phyloP scores from a whole-genome alignment of 2,329 filamentous ascomycete species.

The Truncatella angustata region DNA sequence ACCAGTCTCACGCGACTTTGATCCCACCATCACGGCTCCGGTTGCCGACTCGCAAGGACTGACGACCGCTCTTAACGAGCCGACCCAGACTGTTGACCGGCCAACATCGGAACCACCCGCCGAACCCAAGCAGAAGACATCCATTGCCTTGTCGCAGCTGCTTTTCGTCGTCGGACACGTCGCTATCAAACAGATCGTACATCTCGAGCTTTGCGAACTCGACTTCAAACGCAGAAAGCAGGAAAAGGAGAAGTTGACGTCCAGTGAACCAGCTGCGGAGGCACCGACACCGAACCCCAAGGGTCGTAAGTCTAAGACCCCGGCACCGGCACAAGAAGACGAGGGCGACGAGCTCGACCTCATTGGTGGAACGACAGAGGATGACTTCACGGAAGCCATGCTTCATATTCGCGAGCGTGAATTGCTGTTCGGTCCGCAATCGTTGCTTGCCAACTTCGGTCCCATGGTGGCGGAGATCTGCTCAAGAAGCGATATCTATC shows the following conservation, averaged over 20 bases:
- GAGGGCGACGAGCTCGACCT: conserved; percentile 90
- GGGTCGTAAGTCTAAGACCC: conserved; percentile 26
- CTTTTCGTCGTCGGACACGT: conserved; percentile 95
- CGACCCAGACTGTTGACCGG: conserved; percentile 29
- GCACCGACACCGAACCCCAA: conserved; percentile 24
- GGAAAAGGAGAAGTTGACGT: conserved; percentile 71
- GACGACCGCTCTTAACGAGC: conserved; percentile 27
- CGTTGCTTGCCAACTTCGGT: conserved; percentile 85
- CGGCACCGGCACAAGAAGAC: conserved; percentile 47
- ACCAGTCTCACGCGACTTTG: conserved; percentile 44
- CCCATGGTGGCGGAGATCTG: conserved; percentile 92
- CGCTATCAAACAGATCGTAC: conserved; percentile 98
- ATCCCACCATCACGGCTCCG: conserved; percentile 29
- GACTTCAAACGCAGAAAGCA: conserved; percentile 97
- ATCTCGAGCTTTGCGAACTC: conserved; percentile 93
- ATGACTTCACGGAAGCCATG: conserved; percentile 88
- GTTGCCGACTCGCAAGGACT: conserved; percentile 30
- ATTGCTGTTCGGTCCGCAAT: conserved; percentile 74
- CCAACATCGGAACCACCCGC: conserved; percentile 27
- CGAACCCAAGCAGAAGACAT: conserved; percentile 63
- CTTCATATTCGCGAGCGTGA: conserved; percentile 81
- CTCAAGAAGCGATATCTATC: conserved; percentile 89
- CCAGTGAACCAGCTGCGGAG: conserved; percentile 39
- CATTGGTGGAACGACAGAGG: conserved; percentile 93
- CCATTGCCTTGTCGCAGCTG: conserved; percentile 80